These are phyloP conservation scores for Phylloporus arenicola DNA, from an alignment of 768 basidiomycete genomes.

Conservation along the genomic window DNA sequence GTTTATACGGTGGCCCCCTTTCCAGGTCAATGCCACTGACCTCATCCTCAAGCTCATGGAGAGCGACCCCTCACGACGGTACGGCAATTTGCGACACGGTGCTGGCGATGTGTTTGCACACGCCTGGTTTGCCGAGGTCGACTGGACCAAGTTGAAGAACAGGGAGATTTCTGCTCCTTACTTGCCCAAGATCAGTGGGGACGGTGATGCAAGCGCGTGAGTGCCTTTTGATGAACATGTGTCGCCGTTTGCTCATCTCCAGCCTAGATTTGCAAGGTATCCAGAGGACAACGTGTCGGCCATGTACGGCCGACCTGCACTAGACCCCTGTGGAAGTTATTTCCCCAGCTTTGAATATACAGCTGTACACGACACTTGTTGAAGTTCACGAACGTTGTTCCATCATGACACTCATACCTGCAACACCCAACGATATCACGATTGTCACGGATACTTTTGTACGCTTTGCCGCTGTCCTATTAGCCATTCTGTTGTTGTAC, in stretches of 20 bases:
- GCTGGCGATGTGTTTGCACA: constrained; percentile 90
- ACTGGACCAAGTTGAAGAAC: constrained; percentile 75
- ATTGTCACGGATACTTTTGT: constrained; percentile 8
- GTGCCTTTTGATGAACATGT: constrained; percentile 27
- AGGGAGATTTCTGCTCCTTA: constrained; percentile 95
- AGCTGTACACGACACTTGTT: constrained; percentile 33
- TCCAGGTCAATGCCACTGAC: constrained; percentile 75
- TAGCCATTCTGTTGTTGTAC: constrained; percentile 4
- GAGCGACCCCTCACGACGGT: constrained; percentile 77
- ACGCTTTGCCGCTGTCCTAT: constrained; percentile 1
- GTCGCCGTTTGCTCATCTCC: neutral
- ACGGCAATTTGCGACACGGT: constrained; percentile 85
- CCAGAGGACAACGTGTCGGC: constrained; percentile 65
- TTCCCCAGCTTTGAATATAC: constrained; percentile 80
- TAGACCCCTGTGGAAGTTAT: constrained; percentile 57
- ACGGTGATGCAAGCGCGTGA: constrained; percentile 93
- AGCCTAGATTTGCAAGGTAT: constrained; percentile 65
- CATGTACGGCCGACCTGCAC: constrained; percentile 51
- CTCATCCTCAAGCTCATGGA: constrained; percentile 90
- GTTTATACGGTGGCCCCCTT: constrained; percentile 73
- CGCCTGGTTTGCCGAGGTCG: constrained; percentile 91
- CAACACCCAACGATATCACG: constrained; percentile 3
- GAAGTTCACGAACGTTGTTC: constrained; percentile 6
- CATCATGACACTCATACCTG: constrained; percentile 14
- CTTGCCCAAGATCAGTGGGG: constrained; percentile 83